Percentiles rank a stretch among this genome's conserved stretches.
Evolutionary conservation across 2,329 filamentous ascomycete species (phyloP).

Genomic region (Ramularia endophylla): DNA sequence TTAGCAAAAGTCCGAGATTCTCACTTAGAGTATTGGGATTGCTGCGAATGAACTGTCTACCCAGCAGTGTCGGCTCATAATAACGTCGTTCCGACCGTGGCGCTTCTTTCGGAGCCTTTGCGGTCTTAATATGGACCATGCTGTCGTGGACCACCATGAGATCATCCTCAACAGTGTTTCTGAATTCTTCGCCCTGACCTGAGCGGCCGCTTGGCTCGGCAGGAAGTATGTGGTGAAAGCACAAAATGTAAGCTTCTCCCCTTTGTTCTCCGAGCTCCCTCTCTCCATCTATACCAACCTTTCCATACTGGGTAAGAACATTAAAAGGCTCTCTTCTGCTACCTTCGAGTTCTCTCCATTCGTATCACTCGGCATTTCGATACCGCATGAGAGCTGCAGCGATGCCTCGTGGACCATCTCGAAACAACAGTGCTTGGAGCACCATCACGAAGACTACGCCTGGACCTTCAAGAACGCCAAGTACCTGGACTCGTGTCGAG

Average conservation of each 20-base stretch:
- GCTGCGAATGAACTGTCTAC: no score
- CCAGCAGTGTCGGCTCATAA: no score
- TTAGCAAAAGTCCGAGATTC: no score
- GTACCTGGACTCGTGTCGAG: constrained; percentile 17
- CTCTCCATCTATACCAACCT: no score
- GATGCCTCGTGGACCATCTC: constrained; percentile 1
- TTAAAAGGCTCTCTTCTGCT: neutral
- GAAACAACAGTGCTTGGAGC: constrained; percentile 5
- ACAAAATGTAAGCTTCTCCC: constrained; percentile 18
- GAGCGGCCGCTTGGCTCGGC: neutral
- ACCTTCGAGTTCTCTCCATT: no score
- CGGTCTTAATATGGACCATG: constrained; percentile 17
- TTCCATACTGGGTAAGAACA: no score
- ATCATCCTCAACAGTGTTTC: constrained; percentile 16
- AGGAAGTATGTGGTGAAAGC: constrained; percentile 3
- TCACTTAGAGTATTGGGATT: no score
- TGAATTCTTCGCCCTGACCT: no score
- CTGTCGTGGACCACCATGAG: constrained; percentile 14
- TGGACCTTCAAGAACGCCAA: constrained; percentile 18
- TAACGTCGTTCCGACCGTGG: no score
- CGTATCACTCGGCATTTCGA: no score
- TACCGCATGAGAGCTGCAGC: no score
- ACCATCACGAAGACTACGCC: constrained; percentile 1
- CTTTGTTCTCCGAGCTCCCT: no score
- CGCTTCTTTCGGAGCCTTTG: constrained; percentile 14